Evolutionary conservation across 495 filamentous ascomycete genomes (phyloP).

Genomic region (Talaromyces nanjingensis): DNA sequence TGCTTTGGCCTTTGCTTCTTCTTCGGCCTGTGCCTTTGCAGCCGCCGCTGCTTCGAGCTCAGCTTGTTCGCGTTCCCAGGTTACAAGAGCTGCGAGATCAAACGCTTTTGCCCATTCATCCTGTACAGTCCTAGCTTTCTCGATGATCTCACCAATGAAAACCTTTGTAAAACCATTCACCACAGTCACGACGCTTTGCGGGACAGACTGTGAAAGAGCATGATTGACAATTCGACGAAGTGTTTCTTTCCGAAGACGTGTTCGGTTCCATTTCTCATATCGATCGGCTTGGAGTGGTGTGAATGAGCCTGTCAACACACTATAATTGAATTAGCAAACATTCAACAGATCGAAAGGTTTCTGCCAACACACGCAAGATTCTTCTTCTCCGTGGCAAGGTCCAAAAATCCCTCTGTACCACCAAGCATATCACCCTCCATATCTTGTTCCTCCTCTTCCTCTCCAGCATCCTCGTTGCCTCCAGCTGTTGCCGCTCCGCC

Average conservation of each 20-base stretch:
- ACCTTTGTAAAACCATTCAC: slow-evolving; percentile 78
- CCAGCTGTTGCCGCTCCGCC: slow-evolving; percentile 27
- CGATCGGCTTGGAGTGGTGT: slow-evolving; percentile 60
- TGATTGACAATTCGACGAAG: slow-evolving; percentile 73
- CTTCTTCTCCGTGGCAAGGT: slow-evolving; percentile 65
- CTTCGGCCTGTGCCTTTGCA: slow-evolving; percentile 11
- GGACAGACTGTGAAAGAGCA: slow-evolving; percentile 81
- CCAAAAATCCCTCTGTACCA: slow-evolving; percentile 50
- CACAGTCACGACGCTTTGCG: slow-evolving; percentile 66
- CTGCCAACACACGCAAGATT: slow-evolving; percentile 47
- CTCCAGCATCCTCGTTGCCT: slow-evolving; percentile 40
- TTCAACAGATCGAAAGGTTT: background rate
- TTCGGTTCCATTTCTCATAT: slow-evolving; percentile 65
- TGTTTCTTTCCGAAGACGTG: slow-evolving; percentile 58
- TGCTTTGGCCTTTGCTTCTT: slow-evolving; percentile 4
- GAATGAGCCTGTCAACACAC: slow-evolving; percentile 64
- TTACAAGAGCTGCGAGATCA: slow-evolving; percentile 27
- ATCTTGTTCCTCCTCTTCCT: slow-evolving; percentile 60
- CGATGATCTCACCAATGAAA: slow-evolving; percentile 77
- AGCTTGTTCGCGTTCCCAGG: slow-evolving; percentile 30
- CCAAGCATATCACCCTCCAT: slow-evolving; percentile 59
- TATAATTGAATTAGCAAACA: slow-evolving; percentile 20
- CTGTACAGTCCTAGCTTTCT: slow-evolving; percentile 72
- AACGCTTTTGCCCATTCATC: slow-evolving; percentile 61
- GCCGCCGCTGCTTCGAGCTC: slow-evolving; percentile 35